A percentile compares a stretch with the other conserved stretches of the same genome.
Evolutionary conservation across 2,329 filamentous ascomycete genomes (phyloP).

Genomic region (Xylariaceae sp.): DNA sequence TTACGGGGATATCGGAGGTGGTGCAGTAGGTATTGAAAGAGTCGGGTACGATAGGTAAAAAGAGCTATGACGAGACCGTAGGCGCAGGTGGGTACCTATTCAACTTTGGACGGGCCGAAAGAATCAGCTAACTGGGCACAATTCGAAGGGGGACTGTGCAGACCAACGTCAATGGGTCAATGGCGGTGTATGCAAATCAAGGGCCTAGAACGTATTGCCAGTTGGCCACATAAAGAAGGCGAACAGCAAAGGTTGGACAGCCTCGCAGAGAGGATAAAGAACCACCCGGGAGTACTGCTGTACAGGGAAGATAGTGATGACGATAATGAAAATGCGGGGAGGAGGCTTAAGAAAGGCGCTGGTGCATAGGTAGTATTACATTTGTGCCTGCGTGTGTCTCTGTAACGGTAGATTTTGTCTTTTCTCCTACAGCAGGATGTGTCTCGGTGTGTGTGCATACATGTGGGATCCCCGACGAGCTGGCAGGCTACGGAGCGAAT

Average conservation of each 20-base stretch:
- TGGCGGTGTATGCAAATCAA: constrained; percentile 4
- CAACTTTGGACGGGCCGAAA: constrained; percentile 5
- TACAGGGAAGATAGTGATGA: constrained; percentile 4
- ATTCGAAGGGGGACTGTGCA: not conserved
- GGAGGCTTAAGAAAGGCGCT: constrained; percentile 8
- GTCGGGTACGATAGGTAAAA: constrained; percentile 19
- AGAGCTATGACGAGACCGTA: constrained; percentile 21
- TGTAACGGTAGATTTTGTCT: too few relatives aligned
- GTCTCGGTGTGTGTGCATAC: not conserved
- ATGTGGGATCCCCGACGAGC: not conserved
- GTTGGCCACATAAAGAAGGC: constrained; percentile 3
- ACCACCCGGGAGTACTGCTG: not conserved
- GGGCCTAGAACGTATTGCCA: constrained; percentile 2
- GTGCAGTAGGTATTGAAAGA: constrained; percentile 9
- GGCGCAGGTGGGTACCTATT: constrained; percentile 16
- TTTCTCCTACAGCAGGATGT: too few relatives aligned
- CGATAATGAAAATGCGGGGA: constrained; percentile 13
- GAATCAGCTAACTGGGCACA: constrained; percentile 7
- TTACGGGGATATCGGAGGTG: constrained; percentile 26
- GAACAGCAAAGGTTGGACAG: not conserved
- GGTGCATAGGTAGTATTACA: constrained; percentile 5
- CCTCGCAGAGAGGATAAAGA: constrained; percentile 2
- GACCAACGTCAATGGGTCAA: not conserved
- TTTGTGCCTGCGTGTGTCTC: not conserved
- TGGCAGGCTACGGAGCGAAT: not conserved